A percentile compares a stretch with the other conserved stretches of the same genome.
Conservation (phyloP, 352 stramenopile genomes). For the Blastocystis hominis region DNA sequence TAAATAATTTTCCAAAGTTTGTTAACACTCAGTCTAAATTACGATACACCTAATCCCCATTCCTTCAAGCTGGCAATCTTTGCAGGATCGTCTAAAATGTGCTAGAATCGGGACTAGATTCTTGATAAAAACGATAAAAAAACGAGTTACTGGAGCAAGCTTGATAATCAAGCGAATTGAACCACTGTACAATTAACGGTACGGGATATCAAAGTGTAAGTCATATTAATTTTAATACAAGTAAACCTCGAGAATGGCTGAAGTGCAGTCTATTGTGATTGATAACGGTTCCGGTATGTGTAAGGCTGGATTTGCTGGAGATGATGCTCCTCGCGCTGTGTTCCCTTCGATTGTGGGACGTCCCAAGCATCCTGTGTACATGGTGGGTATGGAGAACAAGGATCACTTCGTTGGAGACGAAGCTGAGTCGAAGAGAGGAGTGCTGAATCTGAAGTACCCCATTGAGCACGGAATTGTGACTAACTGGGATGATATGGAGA, state of each 20-base stretch:
- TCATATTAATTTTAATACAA: background rate
- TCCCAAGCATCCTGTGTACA: slow-evolving; percentile 81
- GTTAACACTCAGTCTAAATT: no score
- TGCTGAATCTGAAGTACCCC: slow-evolving; percentile 85
- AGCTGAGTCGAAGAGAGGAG: slow-evolving; percentile 79
- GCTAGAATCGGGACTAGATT: no score
- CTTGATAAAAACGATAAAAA: no score
- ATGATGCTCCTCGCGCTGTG: no score
- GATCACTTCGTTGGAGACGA: no score
- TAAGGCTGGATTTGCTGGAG: slow-evolving; percentile 72
- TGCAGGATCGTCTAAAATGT: no score
- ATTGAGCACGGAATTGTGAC: slow-evolving; percentile 98
- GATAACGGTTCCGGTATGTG: no score
- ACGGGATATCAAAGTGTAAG: background rate
- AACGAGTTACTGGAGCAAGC: background rate
- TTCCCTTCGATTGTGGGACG: no score
- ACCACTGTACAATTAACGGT: slow-evolving; percentile 38
- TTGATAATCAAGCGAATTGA: background rate
- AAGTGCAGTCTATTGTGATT: slow-evolving; percentile 65
- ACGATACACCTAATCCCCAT: no score
- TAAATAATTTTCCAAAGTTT: no score
- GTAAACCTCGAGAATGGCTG: background rate
- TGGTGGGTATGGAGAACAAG: slow-evolving; percentile 90
- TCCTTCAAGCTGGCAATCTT: no score
- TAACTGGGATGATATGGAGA: no score